Percentiles rank a stretch among this genome's conserved stretches.
phyloP scores from a whole-genome alignment of 2,329 filamentous ascomycete species.

The Verticillium tricorpus region DNA sequence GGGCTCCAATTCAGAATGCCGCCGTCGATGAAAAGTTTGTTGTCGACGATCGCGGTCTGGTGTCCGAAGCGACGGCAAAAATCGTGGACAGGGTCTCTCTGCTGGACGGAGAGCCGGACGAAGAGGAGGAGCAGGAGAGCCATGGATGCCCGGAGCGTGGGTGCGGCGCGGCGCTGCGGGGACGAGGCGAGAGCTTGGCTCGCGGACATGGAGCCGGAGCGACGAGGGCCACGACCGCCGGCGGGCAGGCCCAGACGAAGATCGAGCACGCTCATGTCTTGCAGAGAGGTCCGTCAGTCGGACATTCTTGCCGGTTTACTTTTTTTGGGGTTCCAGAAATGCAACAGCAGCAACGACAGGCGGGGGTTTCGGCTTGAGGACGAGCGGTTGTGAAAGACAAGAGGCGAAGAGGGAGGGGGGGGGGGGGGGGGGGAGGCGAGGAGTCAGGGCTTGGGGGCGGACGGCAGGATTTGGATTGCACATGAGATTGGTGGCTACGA shows the following conservation, averaged over 20 bases:
- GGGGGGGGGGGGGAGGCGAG: too few species aligned
- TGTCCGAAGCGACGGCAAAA: constrained; percentile 54
- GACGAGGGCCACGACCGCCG: background rate
- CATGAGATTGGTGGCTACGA: background rate
- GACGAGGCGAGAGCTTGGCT: background rate
- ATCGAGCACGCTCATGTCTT: background rate
- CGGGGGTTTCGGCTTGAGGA: background rate
- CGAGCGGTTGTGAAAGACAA: background rate
- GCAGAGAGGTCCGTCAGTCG: background rate
- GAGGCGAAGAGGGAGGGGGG: background rate
- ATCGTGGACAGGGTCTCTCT: constrained; percentile 47
- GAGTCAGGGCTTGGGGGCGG: background rate
- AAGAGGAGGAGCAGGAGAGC: constrained; percentile 5
- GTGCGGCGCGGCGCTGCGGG: background rate
- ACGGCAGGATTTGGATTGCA: background rate
- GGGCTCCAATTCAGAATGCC: constrained; percentile 53
- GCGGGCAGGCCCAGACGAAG: background rate
- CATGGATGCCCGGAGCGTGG: background rate
- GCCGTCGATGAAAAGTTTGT: constrained; percentile 58
- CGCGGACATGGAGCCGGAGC: background rate
- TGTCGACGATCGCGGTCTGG: constrained; percentile 55
- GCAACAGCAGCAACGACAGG: background rate
- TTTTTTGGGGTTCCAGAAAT: background rate
- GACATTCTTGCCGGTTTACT: background rate
- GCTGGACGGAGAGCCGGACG: constrained; percentile 17